Base-by-base conservation (phyloP, 2,329 filamentous ascomycete species). In the Juglanconis sp. region DNA sequence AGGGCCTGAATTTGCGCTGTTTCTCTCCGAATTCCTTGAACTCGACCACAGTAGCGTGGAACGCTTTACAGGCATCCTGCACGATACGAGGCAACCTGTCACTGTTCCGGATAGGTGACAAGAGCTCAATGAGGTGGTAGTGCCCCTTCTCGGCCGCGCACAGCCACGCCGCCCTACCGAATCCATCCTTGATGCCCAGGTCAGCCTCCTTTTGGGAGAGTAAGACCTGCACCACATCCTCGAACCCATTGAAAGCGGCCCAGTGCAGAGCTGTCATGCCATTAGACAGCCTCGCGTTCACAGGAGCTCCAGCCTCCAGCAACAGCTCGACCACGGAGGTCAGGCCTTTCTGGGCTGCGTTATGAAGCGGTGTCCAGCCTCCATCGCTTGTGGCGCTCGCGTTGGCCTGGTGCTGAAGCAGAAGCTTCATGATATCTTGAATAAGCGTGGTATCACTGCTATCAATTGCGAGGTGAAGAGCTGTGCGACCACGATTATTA, bases 221-320 rank as follows among this genome's bases (percentile, higher is more conserved):
- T 30, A 84, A 68, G 31, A 77, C 72, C 11, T 70, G 68, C 13
- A 80, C 78, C 13, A 81, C 76, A 10, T 72, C 71, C 62, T 75
- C 72, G 49, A 71, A 74, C 1, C 81, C 81, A 49, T 78, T 78
- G 61, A 81, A 78, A 9, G 80, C 80, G 2, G 81, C 80, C 75
- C 80, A 80, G 65, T 83, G 80, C 34, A 84, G 68, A 4, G 81
- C 76, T 11, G 79, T 82, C 79, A 81, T 83, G 15, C 77, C 78
- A 49, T 81, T 82, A 57, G 77, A 76, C 60, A 81, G 74, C 49
- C 72, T 71, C 11, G 76, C 76, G 65, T 82, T 80, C 31, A 81
- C 70, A 51, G 76, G 68, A 7, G 78, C 80, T 9, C 72, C 68
- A 30, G 76, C 72, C n/a, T 71, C 66, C 11, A 82, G 69, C 52